Percentiles rank a stretch among this genome's conserved stretches.
These are phyloP conservation scores for Cutaneotrichosporon sp. DNA, from an alignment of 1,284 basidiomycete genomes.

Conservation along the genomic window DNA sequence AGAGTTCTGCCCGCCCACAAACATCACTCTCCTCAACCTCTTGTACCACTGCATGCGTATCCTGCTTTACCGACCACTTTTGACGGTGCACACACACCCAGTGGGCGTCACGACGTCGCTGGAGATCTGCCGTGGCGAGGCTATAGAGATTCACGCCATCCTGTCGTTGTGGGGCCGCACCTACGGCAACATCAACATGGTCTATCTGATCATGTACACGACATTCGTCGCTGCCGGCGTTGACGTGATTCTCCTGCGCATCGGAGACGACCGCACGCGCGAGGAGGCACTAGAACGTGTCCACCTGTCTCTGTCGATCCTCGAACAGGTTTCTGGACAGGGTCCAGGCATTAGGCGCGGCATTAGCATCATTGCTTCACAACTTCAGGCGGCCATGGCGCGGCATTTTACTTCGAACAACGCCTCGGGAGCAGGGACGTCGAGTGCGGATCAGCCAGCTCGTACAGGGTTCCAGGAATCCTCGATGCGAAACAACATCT, in stretches of 20 bases:
- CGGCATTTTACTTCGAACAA: neutral
- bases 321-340: slow-evolving; percentile 21
- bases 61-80: slow-evolving; percentile 22
- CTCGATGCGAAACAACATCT: slow-evolving; percentile 1
- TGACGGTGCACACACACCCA: slow-evolving; percentile 18
- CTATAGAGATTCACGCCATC: slow-evolving; percentile 23
- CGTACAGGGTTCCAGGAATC: neutral
- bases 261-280: slow-evolving; percentile 17
- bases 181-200: slow-evolving; percentile 25
- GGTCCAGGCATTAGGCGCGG: slow-evolving; percentile 21
- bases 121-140: slow-evolving; percentile 20
- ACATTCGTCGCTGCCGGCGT: slow-evolving; percentile 23
- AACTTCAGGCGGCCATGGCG: slow-evolving; percentile 19
- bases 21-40: slow-evolving; percentile 20
- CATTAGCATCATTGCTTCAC: slow-evolving; percentile 17
- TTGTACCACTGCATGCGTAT: slow-evolving; percentile 20
- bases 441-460: no score
- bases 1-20: slow-evolving; percentile 19
- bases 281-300: slow-evolving; percentile 24
- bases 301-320: slow-evolving; percentile 18
- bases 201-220: slow-evolving; percentile 25
- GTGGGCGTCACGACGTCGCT: slow-evolving; percentile 16
- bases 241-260: slow-evolving; percentile 22
- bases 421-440: neutral
- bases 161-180: slow-evolving; percentile 22